Evolutionary conservation across 2,329 filamentous ascomycete genomes (phyloP).

Genomic region (Scedosporium apiospermum): DNA sequence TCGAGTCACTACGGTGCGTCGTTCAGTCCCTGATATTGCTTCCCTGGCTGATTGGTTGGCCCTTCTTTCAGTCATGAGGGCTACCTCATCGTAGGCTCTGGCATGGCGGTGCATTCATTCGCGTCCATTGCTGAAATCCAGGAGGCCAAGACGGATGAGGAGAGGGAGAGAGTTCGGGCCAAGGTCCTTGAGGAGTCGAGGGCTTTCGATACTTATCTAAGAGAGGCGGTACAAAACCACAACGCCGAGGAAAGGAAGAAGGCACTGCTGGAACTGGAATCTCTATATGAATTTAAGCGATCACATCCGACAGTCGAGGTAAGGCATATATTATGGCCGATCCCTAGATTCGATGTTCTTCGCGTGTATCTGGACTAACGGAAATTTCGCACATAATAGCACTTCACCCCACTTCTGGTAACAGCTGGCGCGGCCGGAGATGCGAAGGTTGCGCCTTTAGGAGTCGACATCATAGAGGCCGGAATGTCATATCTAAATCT

Average conservation of each 20-base stretch:
- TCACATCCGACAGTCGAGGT: conserved; percentile 1
- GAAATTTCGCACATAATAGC: neutral
- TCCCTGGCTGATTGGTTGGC: neutral
- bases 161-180: neutral
- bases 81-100: neutral
- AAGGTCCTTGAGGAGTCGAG: conserved; percentile 2
- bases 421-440: neutral
- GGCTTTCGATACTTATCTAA: neutral
- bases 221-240: neutral
- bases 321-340: neutral
- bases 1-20: neutral
- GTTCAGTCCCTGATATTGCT: neutral
- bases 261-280: neutral
- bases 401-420: neutral
- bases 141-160: neutral
- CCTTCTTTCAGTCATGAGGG: neutral
- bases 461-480: neutral
- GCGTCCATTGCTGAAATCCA: neutral
- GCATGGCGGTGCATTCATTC: conserved; percentile 1
- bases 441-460: neutral
- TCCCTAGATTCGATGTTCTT: neutral
- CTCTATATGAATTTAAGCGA: neutral
- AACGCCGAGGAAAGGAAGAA: neutral
- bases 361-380: neutral
- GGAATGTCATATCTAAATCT: conserved; percentile 3